Conservation (phyloP, 2,329 filamentous ascomycete species). For the Xylaria sp. region DNA sequence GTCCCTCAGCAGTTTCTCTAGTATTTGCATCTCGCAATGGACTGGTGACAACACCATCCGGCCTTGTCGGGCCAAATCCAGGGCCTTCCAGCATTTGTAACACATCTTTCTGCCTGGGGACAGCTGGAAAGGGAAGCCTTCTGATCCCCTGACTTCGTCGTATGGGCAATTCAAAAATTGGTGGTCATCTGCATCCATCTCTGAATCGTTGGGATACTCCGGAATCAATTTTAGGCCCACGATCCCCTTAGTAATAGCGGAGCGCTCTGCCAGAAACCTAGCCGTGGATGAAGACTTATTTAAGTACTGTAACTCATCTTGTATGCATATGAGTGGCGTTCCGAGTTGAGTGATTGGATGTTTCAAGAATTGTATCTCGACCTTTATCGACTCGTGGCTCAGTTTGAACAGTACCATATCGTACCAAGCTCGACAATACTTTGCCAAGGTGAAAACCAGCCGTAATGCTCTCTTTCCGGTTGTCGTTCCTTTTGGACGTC, state of each 20-base stretch:
- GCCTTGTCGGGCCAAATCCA: neutral
- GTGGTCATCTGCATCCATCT: neutral
- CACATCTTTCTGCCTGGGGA: neutral
- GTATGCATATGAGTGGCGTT: neutral
- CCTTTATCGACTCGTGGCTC: neutral
- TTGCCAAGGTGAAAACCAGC: constrained; percentile 5
- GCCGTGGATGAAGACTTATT: neutral
- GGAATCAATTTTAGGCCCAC: no score
- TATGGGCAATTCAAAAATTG: neutral
- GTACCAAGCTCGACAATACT: constrained; percentile 15
- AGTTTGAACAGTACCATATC: constrained; percentile 10
- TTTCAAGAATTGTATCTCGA: neutral
- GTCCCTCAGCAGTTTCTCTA: neutral
- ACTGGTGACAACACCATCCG: neutral
- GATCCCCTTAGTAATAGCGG: neutral
- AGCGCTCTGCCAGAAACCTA: neutral
- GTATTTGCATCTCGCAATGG: constrained; percentile 18
- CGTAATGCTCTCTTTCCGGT: neutral
- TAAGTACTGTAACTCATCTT: neutral
- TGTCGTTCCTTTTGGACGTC: no score
- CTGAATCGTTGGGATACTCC: neutral
- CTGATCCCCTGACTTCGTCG: neutral
- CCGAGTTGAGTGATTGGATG: neutral
- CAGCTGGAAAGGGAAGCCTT: neutral
- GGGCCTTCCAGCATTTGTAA: neutral